Evolutionary conservation across 2,329 filamentous ascomycete genomes (phyloP).

Genomic region (Beauveria rudraprayagi): DNA sequence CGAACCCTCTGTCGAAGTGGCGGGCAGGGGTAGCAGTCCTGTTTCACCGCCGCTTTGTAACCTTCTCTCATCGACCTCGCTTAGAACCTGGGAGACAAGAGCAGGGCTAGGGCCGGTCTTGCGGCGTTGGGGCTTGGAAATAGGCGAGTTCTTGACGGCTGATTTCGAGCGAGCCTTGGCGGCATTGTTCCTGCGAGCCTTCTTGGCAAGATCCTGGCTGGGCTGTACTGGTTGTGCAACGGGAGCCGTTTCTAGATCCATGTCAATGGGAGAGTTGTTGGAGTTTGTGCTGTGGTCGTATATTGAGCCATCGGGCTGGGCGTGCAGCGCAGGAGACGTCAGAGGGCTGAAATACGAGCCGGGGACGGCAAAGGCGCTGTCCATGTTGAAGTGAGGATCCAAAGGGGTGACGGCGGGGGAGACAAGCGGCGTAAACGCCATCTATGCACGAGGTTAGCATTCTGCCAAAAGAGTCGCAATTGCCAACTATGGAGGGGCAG

Average conservation of each 20-base stretch:
- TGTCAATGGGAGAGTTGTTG: slow-evolving; percentile 49
- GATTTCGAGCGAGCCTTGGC: slow-evolving; percentile 44
- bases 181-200: slow-evolving; percentile 43
- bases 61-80: slow-evolving; percentile 40
- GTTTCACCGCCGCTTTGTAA: slow-evolving; percentile 29
- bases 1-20: slow-evolving; percentile 43
- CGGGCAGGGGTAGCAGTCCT: slow-evolving; percentile 30
- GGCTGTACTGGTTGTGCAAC: slow-evolving; percentile 25
- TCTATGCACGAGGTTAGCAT: slow-evolving; percentile 33
- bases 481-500: no score
- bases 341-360: slow-evolving; percentile 75
- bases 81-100: slow-evolving; percentile 47
- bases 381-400: slow-evolving; percentile 59
- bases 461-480: neutral
- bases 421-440: slow-evolving; percentile 72
- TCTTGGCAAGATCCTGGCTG: slow-evolving; percentile 43
- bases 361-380: slow-evolving; percentile 53
- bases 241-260: slow-evolving; percentile 41
- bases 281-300: slow-evolving; percentile 38
- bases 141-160: slow-evolving; percentile 61
- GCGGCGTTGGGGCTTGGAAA: slow-evolving; percentile 57
- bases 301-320: slow-evolving; percentile 49
- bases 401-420: slow-evolving; percentile 79
- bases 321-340: slow-evolving; percentile 71
- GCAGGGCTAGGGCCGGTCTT: slow-evolving; percentile 45